Evolutionary conservation across 768 basidiomycete genomes (phyloP).

Genomic region (Fomitopsis pulvina): DNA sequence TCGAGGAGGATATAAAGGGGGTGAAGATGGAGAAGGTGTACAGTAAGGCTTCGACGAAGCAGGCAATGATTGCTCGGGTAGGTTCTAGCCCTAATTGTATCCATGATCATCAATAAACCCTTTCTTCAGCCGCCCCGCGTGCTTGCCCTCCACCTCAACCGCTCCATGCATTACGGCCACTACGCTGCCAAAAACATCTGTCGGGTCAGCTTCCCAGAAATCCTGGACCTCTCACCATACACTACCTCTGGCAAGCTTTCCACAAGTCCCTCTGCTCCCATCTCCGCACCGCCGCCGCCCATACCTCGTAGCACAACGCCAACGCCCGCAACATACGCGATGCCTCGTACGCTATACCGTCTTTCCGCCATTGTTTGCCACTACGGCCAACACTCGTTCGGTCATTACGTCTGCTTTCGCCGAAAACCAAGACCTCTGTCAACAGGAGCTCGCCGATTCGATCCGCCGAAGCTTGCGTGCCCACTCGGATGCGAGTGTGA

Average conservation of each 20-base stretch:
- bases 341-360: slow-evolving; percentile 73
- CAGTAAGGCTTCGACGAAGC: slow-evolving; percentile 75
- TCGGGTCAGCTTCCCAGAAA: slow-evolving; percentile 74
- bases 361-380: slow-evolving; percentile 86
- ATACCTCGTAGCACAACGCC: slow-evolving; percentile 44
- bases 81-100: slow-evolving; percentile 26
- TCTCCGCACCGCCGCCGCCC: slow-evolving; percentile 48
- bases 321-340: slow-evolving; percentile 45
- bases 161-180: slow-evolving; percentile 78
- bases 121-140: slow-evolving; percentile 69
- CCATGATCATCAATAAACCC: too few relatives aligned
- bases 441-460: slow-evolving; percentile 32
- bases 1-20: slow-evolving; percentile 81
- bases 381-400: slow-evolving; percentile 87
- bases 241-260: slow-evolving; percentile 78
- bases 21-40: slow-evolving; percentile 73
- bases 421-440: slow-evolving; percentile 60
- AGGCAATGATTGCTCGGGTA: slow-evolving; percentile 88
- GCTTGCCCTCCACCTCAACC: slow-evolving; percentile 85
- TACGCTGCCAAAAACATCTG: slow-evolving; percentile 80
- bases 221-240: slow-evolving; percentile 85
- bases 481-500: slow-evolving; percentile 42
- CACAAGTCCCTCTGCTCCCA: slow-evolving; percentile 58
- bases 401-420: slow-evolving; percentile 91
- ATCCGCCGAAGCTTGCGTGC: slow-evolving; percentile 33